Conservation (phyloP, 148 eudicot species). For the Diospyros lotus region DNA sequence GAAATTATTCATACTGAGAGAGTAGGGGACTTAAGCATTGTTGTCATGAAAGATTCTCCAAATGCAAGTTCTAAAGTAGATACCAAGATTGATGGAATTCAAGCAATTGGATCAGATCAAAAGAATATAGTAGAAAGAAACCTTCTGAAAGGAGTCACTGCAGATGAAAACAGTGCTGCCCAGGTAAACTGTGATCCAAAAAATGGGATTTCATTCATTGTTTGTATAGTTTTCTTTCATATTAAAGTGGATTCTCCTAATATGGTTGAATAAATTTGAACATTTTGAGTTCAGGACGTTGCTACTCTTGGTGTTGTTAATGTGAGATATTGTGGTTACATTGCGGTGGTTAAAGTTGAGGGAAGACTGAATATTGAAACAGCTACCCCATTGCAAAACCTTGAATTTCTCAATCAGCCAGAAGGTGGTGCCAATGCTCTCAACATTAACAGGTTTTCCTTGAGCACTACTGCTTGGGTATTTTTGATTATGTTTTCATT, state of each 20-base stretch:
- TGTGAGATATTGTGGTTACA: slow-evolving; percentile 79
- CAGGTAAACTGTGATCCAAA: slow-evolving; percentile 56
- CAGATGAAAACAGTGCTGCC: slow-evolving; percentile 99
- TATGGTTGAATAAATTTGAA: slow-evolving; percentile 4
- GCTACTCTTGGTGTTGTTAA: slow-evolving; percentile 82
- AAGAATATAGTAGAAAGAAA: slow-evolving; percentile 66
- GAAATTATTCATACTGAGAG: slow-evolving; percentile 51
- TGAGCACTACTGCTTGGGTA: background rate
- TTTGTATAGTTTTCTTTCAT: background rate
- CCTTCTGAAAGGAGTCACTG: slow-evolving; percentile 91
- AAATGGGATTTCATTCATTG: background rate
- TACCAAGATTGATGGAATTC: slow-evolving; percentile 88
- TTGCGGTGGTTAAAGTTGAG: slow-evolving; percentile 77
- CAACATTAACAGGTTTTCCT: slow-evolving; percentile 81
- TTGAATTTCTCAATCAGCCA: slow-evolving; percentile 73
- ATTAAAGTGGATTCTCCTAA: background rate
- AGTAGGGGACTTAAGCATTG: slow-evolving; percentile 73
- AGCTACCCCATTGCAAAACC: slow-evolving; percentile 35
- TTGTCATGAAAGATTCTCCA: slow-evolving; percentile 69
- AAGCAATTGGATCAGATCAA: slow-evolving; percentile 67
- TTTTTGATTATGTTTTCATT: background rate
- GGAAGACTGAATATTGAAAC: slow-evolving; percentile 39
- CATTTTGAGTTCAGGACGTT: slow-evolving; percentile 59
- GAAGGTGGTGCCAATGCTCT: slow-evolving; percentile 99
- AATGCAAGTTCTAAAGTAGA: slow-evolving; percentile 85